These are phyloP conservation scores for Pseudocercospora crystallina DNA, from an alignment of 2,329 filamentous ascomycete species.

Conservation along the genomic window DNA sequence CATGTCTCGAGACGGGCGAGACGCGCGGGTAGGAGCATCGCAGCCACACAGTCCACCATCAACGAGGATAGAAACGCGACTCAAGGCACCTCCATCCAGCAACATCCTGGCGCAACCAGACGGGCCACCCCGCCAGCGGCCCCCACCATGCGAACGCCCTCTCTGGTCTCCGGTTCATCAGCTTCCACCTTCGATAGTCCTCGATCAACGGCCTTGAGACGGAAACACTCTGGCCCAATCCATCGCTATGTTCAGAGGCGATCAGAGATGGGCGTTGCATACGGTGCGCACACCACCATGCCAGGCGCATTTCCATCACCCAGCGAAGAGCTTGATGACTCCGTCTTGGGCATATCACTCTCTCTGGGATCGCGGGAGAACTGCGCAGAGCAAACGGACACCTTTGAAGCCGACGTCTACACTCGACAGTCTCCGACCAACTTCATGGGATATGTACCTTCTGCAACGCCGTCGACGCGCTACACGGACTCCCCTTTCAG, in stretches of 20 bases:
- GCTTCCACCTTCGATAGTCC: slow-evolving; percentile 49
- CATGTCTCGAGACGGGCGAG: slow-evolving; percentile 30
- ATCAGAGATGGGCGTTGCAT: slow-evolving; percentile 12
- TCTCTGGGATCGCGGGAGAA: neutral
- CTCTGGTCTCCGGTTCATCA: slow-evolving; percentile 51
- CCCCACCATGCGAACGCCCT: slow-evolving; percentile 43
- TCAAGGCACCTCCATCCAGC: slow-evolving; percentile 13
- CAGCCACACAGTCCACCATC: slow-evolving; percentile 15
- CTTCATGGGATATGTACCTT: slow-evolving; percentile 54
- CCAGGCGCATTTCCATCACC: neutral
- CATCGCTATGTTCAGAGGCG: slow-evolving; percentile 37
- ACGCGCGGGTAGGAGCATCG: slow-evolving; percentile 24
- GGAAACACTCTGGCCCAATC: slow-evolving; percentile 45
- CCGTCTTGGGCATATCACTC: slow-evolving; percentile 30
- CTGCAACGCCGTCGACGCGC: slow-evolving; percentile 70
- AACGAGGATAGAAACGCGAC: slow-evolving; percentile 19
- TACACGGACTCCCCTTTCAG: slow-evolving; percentile 78
- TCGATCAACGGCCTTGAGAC: slow-evolving; percentile 43
- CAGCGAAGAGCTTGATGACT: slow-evolving; percentile 24
- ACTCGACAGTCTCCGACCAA: neutral
- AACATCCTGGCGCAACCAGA: slow-evolving; percentile 7
- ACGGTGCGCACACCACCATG: slow-evolving; percentile 5
- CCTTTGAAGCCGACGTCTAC: neutral
- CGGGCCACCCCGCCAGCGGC: slow-evolving; percentile 13
- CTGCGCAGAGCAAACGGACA: neutral